Conservation (phyloP, 345 rosid species). For the Ceriops decandra region DNA sequence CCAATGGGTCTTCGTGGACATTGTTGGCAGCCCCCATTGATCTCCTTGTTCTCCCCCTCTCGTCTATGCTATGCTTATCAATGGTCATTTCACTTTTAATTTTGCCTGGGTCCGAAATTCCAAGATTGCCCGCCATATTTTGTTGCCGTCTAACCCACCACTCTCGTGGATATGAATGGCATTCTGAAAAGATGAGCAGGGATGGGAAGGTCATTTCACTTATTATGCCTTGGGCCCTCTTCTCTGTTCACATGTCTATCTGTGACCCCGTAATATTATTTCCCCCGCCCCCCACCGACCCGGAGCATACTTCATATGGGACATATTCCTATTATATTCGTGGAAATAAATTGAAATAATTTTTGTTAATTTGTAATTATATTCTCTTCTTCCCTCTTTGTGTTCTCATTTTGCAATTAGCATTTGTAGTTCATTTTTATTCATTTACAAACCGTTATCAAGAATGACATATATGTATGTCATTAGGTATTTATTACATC, state of each 20-base stretch:
- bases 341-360: constrained; percentile 21
- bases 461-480: too few relatives aligned
- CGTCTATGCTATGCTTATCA: background rate
- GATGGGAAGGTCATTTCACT: constrained; percentile 8
- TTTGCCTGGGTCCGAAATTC: constrained; percentile 14
- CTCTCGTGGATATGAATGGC: constrained; percentile 9
- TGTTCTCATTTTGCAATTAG: background rate
- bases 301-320: constrained; percentile 22
- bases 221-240: constrained; percentile 3
- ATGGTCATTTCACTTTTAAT: background rate
- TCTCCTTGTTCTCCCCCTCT: background rate
- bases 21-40: constrained; percentile 37
- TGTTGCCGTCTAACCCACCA: background rate
- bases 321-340: constrained; percentile 25
- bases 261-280: constrained; percentile 5
- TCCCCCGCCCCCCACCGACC: background rate
- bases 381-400: background rate
- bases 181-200: constrained; percentile 3
- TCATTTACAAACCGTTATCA: too few relatives aligned
- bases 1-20: constrained; percentile 36
- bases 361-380: constrained; percentile 16
- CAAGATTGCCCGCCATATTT: constrained; percentile 22
- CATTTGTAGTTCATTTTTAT: too few relatives aligned
- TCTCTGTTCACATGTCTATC: constrained; percentile 1
- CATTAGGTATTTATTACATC: too few relatives aligned